Evolutionary conservation across 441 rosid genomes (phyloP).

Genomic region (Brassica balearica): DNA sequence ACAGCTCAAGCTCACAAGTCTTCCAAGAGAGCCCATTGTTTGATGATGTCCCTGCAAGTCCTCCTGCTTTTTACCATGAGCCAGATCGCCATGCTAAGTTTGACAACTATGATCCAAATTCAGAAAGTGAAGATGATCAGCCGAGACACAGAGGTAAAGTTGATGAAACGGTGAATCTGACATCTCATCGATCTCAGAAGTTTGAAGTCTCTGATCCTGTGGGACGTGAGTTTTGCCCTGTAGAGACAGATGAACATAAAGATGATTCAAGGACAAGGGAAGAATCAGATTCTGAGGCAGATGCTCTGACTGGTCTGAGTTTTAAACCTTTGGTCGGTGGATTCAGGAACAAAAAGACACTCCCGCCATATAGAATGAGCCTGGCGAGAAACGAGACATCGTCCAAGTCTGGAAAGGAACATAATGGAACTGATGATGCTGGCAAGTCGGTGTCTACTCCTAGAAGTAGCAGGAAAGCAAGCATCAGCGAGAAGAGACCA

Average conservation of each 20-base stretch:
- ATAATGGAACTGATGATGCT: conserved; percentile 33
- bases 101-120: conserved; percentile 64
- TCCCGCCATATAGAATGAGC: conserved; percentile 54
- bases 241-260: conserved; percentile 35
- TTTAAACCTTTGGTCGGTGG: conserved; percentile 68
- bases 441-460: conserved; percentile 43
- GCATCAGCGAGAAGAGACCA: conserved; percentile 43
- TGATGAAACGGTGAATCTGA: conserved; percentile 37
- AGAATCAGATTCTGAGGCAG: conserved; percentile 45
- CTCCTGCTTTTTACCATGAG: conserved; percentile 48
- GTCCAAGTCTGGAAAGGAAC: conserved; percentile 47
- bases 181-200: conserved; percentile 43
- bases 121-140: conserved; percentile 60
- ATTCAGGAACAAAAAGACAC: conserved; percentile 63
- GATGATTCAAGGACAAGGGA: conserved; percentile 40
- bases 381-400: conserved; percentile 36
- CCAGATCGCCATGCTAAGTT: conserved; percentile 48
- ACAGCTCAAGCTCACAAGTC: conserved; percentile 46
- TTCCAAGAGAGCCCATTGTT: conserved; percentile 50
- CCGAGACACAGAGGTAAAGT: conserved; percentile 39
- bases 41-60: conserved; percentile 50
- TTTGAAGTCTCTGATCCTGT: conserved; percentile 43
- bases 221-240: conserved; percentile 38
- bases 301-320: conserved; percentile 54
- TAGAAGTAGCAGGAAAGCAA: conserved; percentile 42